A percentile compares a stretch with the other conserved stretches of the same genome.
Conservation (phyloP, 2,329 filamentous ascomycete species). For the Fusarium sp. region DNA sequence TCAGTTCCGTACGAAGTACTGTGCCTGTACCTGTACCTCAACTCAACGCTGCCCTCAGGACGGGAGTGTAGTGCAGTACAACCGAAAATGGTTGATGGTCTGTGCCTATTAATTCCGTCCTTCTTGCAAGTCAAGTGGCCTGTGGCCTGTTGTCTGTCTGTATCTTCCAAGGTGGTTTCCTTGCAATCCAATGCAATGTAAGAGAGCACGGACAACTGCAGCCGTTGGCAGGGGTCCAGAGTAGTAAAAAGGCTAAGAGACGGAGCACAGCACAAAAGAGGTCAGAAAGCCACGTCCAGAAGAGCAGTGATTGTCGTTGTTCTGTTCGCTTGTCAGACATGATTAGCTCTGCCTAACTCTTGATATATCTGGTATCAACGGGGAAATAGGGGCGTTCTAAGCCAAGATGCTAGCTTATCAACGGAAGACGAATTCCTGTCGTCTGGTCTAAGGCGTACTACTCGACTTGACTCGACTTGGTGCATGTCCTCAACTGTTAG, state of each 20-base stretch:
- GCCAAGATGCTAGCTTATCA: conserved; percentile 28
- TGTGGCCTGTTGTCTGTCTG: conserved; percentile 11
- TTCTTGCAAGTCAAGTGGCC: conserved; percentile 23
- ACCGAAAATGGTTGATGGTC: conserved; percentile 22
- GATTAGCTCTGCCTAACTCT: conserved; percentile 4
- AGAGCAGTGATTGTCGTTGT: conserved; percentile 34
- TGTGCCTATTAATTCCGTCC: conserved; percentile 38
- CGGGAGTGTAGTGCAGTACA: conserved; percentile 7
- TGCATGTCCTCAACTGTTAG: background rate
- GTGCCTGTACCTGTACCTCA: conserved; percentile 6
- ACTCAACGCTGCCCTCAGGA: conserved; percentile 14
- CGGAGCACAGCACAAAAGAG: conserved; percentile 28
- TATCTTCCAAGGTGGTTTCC: conserved; percentile 23
- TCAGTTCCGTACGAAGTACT: background rate
- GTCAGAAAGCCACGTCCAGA: conserved; percentile 32
- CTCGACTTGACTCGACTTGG: conserved; percentile 13
- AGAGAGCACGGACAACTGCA: conserved; percentile 39
- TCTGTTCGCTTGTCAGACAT: conserved; percentile 14
- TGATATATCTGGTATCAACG: conserved; percentile 20
- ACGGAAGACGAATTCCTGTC: conserved; percentile 2
- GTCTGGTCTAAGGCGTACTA: conserved; percentile 27
- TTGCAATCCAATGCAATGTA: conserved; percentile 23
- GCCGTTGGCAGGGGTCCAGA: conserved; percentile 33
- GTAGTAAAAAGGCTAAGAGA: conserved; percentile 8
- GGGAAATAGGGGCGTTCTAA: conserved; percentile 15